Evolutionary conservation across 352 stramenopile genomes (phyloP), one percentile per base, ranked within the genome.

Genomic region (Pythium aquatile): DNA sequence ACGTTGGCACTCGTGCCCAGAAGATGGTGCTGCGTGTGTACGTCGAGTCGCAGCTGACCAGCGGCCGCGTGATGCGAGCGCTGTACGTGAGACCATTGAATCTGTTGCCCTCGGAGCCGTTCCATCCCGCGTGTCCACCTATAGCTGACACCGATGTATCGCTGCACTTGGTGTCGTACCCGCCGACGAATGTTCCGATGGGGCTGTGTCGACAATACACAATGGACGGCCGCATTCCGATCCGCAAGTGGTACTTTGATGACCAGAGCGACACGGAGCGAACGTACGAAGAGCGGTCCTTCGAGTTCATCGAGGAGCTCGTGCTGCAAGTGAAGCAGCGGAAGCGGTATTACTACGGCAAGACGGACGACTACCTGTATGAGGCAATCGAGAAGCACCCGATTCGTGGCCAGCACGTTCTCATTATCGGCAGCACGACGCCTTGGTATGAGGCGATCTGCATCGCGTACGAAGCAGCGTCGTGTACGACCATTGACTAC

Each of bases 171-270:
- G 47, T 55, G 26, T 30, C 54, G 6, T 55, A 66, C 35, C 69
- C 75, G 24, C 72, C 69, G 3, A 56, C 68, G 2, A 73, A 70
- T 51, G 69, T 79, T 53, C 75, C 75, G 4, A 14, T 17, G 26
- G 56, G 68, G 7, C 48, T 79, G 33, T 79, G 75, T 47, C 58
- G 53, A 16, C 66, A 65, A 13, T 82, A 72, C 61, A 82, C 69
- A 3, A 79, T 78, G 66, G 51, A 66, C 28, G 69, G 72, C 35
- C 60, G 55, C 0, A 61, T 82, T 2, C 66, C 67, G 13, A 63
- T 78, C n/a, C 69, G 72, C 48, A 77, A 78, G 63, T 79, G 72
- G 75, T 79, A 82, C 63, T 74, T 79, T 46, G 75, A 79, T 54
- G 75, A 78, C 57, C 66, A 79, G 55, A 76, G 55, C 35, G 58